Evolutionary conservation across 2,329 filamentous ascomycete genomes (phyloP), one percentile per base, ranked within the genome.

Genomic region (Cephalotrichum gorgonifer): DNA sequence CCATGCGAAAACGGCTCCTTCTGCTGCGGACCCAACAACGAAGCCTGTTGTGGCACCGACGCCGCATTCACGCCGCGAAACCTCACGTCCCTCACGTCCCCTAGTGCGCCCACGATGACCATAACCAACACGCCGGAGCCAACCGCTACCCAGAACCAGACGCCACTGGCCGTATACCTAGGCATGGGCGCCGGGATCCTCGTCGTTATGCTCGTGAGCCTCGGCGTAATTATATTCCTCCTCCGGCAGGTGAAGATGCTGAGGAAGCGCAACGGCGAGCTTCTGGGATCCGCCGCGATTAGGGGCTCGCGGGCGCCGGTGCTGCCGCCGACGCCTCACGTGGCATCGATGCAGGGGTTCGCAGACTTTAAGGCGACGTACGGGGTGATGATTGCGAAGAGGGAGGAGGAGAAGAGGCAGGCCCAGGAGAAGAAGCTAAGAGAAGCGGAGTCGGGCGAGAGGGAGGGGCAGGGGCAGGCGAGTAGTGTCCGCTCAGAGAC

Each of bases 1-100:
- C 49, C 52, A 3, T 65, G 61, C 52, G 54, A 56, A 7, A 60
- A 64, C 43, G 52, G 55, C n/a, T 55, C 52, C 4, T 61, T 60
- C 31, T 66, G 64, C 54, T 65, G 62, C 23, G 62, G 64, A 11
- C 44, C 50, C 12, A 52, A 57, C 15, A 55, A 55, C 6, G n/a
- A n/a, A n/a, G 54, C 54, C 20, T 63, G 61, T 52, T 63, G 61
- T 43, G 58, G 57, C n/a, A 61, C 60, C 27, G 15, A 52, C 0
- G 26, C 33, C 1, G 58, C 60, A 27, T 51, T 62, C 25, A 25
- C 35, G 6, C 35, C 35, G 15, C 35, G 17, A 15, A 33, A 15
- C 30, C 30, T 2, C 53, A n/a, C n/a, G n/a, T 62, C 25, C 52
- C 57, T 20, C 53, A 54, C 3, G 55, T 58, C 49, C 53, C 51